Evolutionary conservation across 441 rosid species (phyloP), one percentile per base, ranked within the genome.

Genomic region (Capsella rubella): DNA sequence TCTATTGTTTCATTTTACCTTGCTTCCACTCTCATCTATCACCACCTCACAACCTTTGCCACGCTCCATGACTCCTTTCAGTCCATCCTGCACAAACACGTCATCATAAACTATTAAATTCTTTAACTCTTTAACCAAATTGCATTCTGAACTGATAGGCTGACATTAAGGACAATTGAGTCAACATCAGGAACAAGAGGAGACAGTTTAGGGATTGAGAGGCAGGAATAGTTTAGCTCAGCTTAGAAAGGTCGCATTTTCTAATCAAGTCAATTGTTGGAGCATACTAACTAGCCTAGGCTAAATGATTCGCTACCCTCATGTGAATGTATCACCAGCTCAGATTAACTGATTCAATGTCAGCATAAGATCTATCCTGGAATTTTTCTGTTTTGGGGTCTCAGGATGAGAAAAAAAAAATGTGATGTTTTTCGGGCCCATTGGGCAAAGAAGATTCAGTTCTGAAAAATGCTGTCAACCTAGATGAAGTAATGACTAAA

Each of bases 21-120:
- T 68, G 71, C 78, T 68, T 66, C 85, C 81, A 76, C 81, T 73
- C 69, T 89, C 95, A 35, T 85, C 95, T 45, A 73, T 68, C 52
- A 73, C 71, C 16, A 79, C 42, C 25, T 86, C 92, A 42, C 83
- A 79, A 71, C 87, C 85, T 80, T 87, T 82, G 11, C 84, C 69
- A 57, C 86, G 87, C 73, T 90, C 93, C 31, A 72, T 52, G 27
- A 67, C 53, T 77, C 78, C 85, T 82, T 81, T 88, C 69, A 71
- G 80, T 52, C 80, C 84, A 75, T 88, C 94, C 97, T 90, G 85
- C 73, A 70, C 47, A 21, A 31, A 53, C 75, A 62, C 47, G 47
- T 32, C 35, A 68, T 68, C 11, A 75, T 43, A n/a, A 3, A 53
- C 28, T 51, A 32, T 58, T 52, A 67, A 50, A 9, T 45, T 47